Base-by-base conservation (phyloP, 768 basidiomycete species). In the Favolaschia claudopus region DNA sequence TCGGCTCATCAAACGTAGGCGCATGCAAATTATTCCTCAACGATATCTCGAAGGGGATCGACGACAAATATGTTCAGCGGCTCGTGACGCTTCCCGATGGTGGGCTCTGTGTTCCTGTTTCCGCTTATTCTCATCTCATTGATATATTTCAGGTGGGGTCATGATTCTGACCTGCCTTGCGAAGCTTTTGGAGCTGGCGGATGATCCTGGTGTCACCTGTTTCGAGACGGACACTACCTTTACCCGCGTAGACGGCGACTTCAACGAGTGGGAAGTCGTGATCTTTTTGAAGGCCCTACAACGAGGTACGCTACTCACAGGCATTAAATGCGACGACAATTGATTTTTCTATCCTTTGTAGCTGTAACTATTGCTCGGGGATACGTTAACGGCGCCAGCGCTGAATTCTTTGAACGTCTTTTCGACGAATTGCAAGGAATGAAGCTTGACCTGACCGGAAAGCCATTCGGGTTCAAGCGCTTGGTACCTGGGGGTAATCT, bases 201-300 rank as follows among this genome's bases (percentile, higher is more conserved):
- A 62, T 13, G 60, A 56, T 38, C 20, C 19, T 1, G 57, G 57
- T 0, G 54, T 62, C 0, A 49, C 60, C 3, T 43, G 49, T 38
- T 57, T 62, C 31, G 60, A 62, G 28, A 33, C 53, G 7, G 54
- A 62, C 40, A 55, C 54, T 1, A 62, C 60, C 7, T 62, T 55
- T 40, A 29, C 17, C 13, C 60, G 60, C 0, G 27, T 62, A 0
- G 40, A 1, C 1, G 60, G 54, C 1, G 27, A 43, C 0, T 28
- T 62, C 1, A 54, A 62, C 29, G 60, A 62, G 20, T 62, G 60
- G 60, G 60, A 62, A 19, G 43, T 62, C 0, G 60, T 62, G 0
- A 6, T 55, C 3, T 62, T 55, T 19, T 31, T 55, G 15, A 62
- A 62, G 15, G 10, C 47, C 2, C 46, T 62, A 3, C 32, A 56